phyloP scores from a whole-genome alignment of 495 filamentous ascomycete genomes.

The Aspergillus homomorphus region DNA sequence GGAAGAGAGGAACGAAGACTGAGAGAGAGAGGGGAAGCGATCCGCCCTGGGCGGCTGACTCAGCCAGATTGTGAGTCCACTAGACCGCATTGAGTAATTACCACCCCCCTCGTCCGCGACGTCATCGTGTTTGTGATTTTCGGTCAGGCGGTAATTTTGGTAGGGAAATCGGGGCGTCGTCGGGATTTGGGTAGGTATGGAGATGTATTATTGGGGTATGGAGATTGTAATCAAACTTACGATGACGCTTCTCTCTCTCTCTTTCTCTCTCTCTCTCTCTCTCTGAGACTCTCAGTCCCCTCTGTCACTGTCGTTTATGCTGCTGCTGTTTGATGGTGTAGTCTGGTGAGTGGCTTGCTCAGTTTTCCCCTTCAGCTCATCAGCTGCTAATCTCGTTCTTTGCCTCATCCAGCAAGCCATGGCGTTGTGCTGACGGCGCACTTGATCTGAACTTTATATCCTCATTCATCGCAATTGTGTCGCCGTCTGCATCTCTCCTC shows the following conservation, averaged over 20 bases:
- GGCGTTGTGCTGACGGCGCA: background rate
- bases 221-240: background rate
- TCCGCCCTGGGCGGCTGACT: background rate
- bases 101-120: background rate
- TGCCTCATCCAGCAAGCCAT: background rate
- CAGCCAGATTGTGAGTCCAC: too few relatives aligned
- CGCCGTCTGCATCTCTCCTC: constrained; percentile 54
- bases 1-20: background rate
- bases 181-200: background rate
- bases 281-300: background rate
- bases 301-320: background rate
- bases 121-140: background rate
- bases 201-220: background rate
- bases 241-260: constrained; percentile 5
- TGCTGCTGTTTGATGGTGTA: background rate
- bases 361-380: background rate
- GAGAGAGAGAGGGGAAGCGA: background rate
- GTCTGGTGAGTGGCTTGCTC: too few relatives aligned
- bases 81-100: too few relatives aligned
- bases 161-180: background rate
- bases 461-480: background rate
- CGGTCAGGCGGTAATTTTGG: background rate
- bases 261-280: constrained; percentile 2
- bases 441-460: background rate
- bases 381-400: background rate